These are phyloP conservation scores for Russula brevipes DNA, from an alignment of 768 basidiomycete species.

Conservation along the genomic window DNA sequence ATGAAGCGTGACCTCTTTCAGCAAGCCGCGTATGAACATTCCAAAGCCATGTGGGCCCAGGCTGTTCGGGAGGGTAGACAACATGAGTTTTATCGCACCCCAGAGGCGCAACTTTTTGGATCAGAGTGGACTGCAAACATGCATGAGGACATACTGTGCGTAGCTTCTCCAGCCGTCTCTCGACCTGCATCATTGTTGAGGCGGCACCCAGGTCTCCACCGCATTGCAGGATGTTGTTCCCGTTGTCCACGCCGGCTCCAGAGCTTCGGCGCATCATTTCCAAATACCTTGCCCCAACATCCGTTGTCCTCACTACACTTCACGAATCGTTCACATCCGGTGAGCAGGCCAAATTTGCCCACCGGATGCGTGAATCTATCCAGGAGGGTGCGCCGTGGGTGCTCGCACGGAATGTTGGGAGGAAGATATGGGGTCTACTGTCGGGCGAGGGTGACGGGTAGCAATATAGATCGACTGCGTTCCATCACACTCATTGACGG, in stretches of 20 bases:
- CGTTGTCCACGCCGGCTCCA: constrained; percentile 52
- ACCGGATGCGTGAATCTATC: constrained; percentile 59
- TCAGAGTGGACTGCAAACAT: constrained; percentile 19
- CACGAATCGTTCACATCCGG: constrained; percentile 53
- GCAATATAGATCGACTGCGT: not conserved
- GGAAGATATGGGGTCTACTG: constrained; percentile 34
- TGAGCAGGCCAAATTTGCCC: constrained; percentile 52
- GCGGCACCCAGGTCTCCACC: constrained; percentile 14
- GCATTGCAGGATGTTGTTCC: constrained; percentile 46
- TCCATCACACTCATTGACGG: not conserved
- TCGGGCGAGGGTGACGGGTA: constrained; percentile 23
- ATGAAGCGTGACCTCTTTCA: constrained; percentile 55
- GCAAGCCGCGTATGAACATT: constrained; percentile 42
- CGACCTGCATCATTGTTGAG: not conserved
- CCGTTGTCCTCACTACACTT: constrained; percentile 46
- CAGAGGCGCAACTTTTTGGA: constrained; percentile 19
- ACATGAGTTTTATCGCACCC: constrained; percentile 18
- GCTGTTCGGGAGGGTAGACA: constrained; percentile 47
- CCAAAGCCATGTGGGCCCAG: constrained; percentile 44
- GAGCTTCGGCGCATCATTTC: constrained; percentile 49
- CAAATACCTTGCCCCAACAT: constrained; percentile 54
- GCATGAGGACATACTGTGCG: constrained; percentile 23
- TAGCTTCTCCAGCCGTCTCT: constrained; percentile 2
- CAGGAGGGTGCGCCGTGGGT: constrained; percentile 53
- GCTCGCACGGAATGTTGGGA: constrained; percentile 38